Percentiles rank a stretch among this genome's conserved stretches.
Conservation (phyloP, 2,329 filamentous ascomycete species). For the Penicillium sp. region DNA sequence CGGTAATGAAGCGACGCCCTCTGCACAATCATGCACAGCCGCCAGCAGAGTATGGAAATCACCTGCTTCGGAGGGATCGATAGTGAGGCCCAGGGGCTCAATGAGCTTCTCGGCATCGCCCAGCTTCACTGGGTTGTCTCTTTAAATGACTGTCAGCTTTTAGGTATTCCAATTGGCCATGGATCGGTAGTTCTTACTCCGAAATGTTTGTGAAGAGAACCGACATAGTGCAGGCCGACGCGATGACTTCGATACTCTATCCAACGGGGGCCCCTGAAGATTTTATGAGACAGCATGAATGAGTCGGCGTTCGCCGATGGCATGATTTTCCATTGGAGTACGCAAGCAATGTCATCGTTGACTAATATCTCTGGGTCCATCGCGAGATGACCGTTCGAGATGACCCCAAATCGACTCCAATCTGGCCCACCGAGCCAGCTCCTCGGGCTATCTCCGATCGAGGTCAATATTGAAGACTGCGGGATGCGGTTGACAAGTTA, state of each 20-base stretch:
- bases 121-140: conserved; percentile 39
- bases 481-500: neutral
- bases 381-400: neutral
- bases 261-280: conserved; percentile 1
- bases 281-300: conserved; percentile 1
- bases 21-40: conserved; percentile 50
- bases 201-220: conserved; percentile 30
- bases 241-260: neutral
- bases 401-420: conserved; percentile 17
- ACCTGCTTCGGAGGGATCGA: conserved; percentile 36
- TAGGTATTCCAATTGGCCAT: neutral
- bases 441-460: neutral
- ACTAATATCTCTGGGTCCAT: conserved; percentile 1
- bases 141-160: conserved; percentile 4
- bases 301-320: conserved; percentile 6
- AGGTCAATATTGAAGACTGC: neutral
- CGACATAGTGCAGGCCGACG: conserved; percentile 19
- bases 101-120: conserved; percentile 40
- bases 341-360: neutral
- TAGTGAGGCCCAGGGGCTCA: conserved; percentile 34
- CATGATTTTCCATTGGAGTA: neutral
- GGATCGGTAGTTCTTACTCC: conserved; percentile 12
- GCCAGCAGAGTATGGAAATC: conserved; percentile 49
- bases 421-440: conserved; percentile 3
- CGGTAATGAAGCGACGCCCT: conserved; percentile 42